Evolutionary conservation across 1,139 yeast species (phyloP).

Genomic region (Geotrichum fermentans): DNA sequence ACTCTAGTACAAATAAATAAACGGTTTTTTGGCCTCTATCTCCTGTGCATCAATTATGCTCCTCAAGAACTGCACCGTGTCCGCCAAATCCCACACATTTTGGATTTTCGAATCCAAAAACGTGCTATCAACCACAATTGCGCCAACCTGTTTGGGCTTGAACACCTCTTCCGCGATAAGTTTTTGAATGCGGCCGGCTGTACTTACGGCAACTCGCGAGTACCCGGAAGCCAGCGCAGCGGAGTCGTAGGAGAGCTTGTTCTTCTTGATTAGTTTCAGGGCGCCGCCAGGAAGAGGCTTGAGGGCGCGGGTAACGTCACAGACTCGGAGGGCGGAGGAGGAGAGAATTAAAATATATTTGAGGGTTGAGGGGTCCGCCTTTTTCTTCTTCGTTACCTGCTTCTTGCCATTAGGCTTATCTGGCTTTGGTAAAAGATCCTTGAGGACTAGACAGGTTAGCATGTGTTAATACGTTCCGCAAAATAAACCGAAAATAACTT

Average conservation of each 20-base stretch:
- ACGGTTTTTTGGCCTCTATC: slow-evolving; percentile 12
- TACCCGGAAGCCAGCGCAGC: slow-evolving; percentile 46
- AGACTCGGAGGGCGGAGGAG: slow-evolving; percentile 67
- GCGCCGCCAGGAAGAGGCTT: slow-evolving; percentile 45
- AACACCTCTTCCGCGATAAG: slow-evolving; percentile 43
- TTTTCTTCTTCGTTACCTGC: slow-evolving; percentile 11
- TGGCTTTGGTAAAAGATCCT: slow-evolving; percentile 10
- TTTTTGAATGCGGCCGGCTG: slow-evolving; percentile 55
- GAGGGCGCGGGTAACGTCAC: slow-evolving; percentile 60
- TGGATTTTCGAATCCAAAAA: slow-evolving; percentile 60
- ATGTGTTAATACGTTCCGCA: background rate
- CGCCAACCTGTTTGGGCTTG: slow-evolving; percentile 39
- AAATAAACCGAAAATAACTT: slow-evolving; percentile 5
- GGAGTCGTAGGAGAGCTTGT: slow-evolving; percentile 56
- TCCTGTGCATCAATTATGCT: slow-evolving; percentile 8
- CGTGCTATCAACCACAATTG: slow-evolving; percentile 57
- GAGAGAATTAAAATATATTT: slow-evolving; percentile 51
- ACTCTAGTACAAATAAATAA: slow-evolving; percentile 27
- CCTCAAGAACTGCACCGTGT: slow-evolving; percentile 32
- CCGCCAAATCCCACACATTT: slow-evolving; percentile 54
- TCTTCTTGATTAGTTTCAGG: slow-evolving; percentile 61
- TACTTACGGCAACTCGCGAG: slow-evolving; percentile 59
- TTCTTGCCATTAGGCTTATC: slow-evolving; percentile 2
- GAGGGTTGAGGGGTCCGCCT: slow-evolving; percentile 32
- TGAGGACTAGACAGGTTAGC: slow-evolving; percentile 4